These are phyloP conservation scores for Xylariaceae sp. DNA, from an alignment of 2,329 filamentous ascomycete species.

Conservation along the genomic window DNA sequence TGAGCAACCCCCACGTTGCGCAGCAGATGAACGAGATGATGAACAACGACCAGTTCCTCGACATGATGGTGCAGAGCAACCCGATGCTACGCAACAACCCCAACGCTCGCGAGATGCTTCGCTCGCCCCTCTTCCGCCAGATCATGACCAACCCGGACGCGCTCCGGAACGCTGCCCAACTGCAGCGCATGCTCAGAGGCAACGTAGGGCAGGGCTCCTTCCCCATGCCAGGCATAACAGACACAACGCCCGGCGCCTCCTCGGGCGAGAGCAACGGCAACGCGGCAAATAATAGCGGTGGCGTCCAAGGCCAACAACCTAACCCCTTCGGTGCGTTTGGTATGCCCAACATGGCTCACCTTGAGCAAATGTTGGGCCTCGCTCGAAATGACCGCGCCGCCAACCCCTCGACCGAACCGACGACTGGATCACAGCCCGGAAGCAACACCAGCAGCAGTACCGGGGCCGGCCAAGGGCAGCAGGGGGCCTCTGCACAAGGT, in stretches of 20 bases:
- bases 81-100: constrained; percentile 50
- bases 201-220: constrained; percentile 55
- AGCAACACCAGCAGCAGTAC: constrained; percentile 27
- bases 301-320: constrained; percentile 15
- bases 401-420: constrained; percentile 13
- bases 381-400: too few relatives aligned
- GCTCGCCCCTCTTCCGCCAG: constrained; percentile 79
- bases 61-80: constrained; percentile 90
- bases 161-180: constrained; percentile 73
- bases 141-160: constrained; percentile 92
- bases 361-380: too few relatives aligned
- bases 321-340: constrained; percentile 40
- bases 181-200: constrained; percentile 67
- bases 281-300: constrained; percentile 31
- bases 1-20: constrained; percentile 81
- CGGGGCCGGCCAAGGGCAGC: constrained; percentile 24
- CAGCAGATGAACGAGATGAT: constrained; percentile 91
- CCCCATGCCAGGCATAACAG: constrained; percentile 85
- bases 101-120: constrained; percentile 75
- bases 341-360: too few relatives aligned
- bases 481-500: constrained; percentile 20
- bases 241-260: constrained; percentile 64
- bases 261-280: constrained; percentile 21
- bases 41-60: constrained; percentile 88
- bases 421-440: constrained; percentile 5